A percentile compares a stretch with the other conserved stretches of the same genome.
phyloP scores from a whole-genome alignment of 2,329 filamentous ascomycete genomes.

The Laburnicola sp. region DNA sequence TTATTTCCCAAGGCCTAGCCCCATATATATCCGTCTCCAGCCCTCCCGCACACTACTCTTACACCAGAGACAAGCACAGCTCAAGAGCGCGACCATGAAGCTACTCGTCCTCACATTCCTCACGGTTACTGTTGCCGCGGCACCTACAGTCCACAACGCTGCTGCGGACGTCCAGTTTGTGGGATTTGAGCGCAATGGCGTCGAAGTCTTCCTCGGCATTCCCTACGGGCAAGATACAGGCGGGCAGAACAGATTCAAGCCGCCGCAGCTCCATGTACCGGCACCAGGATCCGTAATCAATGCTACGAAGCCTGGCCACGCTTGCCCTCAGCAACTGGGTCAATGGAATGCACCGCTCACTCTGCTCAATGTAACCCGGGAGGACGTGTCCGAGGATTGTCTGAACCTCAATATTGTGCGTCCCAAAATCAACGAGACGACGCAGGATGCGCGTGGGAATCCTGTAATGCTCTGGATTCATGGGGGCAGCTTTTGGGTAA shows the following conservation, averaged over 20 bases:
- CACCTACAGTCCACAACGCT: constrained; percentile 11
- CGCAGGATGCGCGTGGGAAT: constrained; percentile 41
- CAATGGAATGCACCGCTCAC: constrained; percentile 33
- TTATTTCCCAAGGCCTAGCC: no score
- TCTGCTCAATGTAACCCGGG: constrained; percentile 40
- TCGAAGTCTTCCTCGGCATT: constrained; percentile 55
- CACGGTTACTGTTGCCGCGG: constrained; percentile 8
- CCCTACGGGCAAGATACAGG: constrained; percentile 54
- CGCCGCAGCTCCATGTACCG: constrained; percentile 45
- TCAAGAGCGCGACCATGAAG: constrained; percentile 20
- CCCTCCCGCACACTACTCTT: no score
- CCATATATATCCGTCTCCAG: no score
- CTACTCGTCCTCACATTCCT: constrained; percentile 10
- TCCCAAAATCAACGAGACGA: constrained; percentile 46
- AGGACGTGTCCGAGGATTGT: constrained; percentile 57
- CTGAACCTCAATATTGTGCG: constrained; percentile 64
- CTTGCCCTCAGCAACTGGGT: constrained; percentile 51
- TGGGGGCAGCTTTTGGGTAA: constrained; percentile 28
- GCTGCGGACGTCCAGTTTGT: constrained; percentile 45
- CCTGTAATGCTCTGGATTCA: constrained; percentile 66
- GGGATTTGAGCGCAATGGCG: constrained; percentile 50
- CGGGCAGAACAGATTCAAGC: constrained; percentile 52
- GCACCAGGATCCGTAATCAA: constrained; percentile 41
- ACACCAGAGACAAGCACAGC: no score
- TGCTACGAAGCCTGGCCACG: constrained; percentile 48